These are phyloP conservation scores for Nemania serpens DNA, from an alignment of 2,329 filamentous ascomycete genomes.

Conservation along the genomic window DNA sequence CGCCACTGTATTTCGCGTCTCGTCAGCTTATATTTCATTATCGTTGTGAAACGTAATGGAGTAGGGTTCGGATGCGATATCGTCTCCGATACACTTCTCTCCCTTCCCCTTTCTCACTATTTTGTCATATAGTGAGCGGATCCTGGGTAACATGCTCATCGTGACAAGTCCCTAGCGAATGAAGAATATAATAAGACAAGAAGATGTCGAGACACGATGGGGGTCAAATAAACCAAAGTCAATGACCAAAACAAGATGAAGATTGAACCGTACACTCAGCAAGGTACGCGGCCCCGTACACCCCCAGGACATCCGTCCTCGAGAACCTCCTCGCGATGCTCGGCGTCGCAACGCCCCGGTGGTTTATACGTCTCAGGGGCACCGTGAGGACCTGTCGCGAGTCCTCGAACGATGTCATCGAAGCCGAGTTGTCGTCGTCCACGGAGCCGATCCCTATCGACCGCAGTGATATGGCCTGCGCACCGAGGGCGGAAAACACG, in stretches of 20 bases:
- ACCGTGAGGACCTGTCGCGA: conserved; percentile 33
- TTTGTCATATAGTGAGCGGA: too few species aligned
- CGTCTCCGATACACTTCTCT: too few species aligned
- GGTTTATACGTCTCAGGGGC: conserved; percentile 37
- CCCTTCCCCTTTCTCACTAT: too few species aligned
- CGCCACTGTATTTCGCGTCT: too few species aligned
- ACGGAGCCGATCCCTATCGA: too few species aligned
- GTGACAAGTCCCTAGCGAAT: too few species aligned
- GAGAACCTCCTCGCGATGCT: conserved; percentile 38
- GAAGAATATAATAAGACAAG: too few species aligned
- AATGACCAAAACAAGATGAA: background rate
- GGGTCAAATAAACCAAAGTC: background rate
- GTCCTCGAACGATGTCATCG: conserved; percentile 26
- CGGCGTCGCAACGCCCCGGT: conserved; percentile 33
- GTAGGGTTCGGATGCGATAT: too few species aligned
- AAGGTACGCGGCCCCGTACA: conserved; percentile 41
- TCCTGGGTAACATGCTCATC: too few species aligned
- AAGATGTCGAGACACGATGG: background rate
- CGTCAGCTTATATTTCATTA: too few species aligned
- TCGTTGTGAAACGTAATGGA: too few species aligned
- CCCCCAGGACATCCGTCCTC: conserved; percentile 36
- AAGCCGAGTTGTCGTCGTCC: background rate
- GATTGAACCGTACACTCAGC: conserved; percentile 34
- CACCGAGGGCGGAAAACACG: conserved; percentile 1
- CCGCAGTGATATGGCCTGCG: too few species aligned